Conservation (phyloP, 257 asterid species). For the Nicotiana otophora region DNA sequence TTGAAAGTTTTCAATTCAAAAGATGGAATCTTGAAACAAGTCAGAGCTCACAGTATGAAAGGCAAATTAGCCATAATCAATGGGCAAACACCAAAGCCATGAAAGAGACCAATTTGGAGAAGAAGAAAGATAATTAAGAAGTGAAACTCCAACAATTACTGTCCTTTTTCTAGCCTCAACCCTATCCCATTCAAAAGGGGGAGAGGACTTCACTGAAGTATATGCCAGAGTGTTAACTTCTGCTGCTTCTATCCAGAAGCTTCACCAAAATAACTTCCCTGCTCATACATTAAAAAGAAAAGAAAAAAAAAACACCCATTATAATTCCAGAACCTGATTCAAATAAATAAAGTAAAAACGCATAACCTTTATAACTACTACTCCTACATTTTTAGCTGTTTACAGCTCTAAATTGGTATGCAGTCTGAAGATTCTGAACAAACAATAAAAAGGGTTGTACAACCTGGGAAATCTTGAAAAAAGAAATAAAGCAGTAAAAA, state of each 20-base stretch:
- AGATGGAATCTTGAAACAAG: conserved; percentile 9
- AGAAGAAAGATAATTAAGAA: conserved; percentile 18
- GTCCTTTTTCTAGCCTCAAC: conserved; percentile 19
- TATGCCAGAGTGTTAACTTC: conserved; percentile 56
- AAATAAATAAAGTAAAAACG: neutral
- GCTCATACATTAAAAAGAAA: conserved; percentile 15
- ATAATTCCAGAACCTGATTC: conserved; percentile 10
- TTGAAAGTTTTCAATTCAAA: conserved; percentile 12
- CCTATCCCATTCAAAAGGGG: conserved; percentile 37
- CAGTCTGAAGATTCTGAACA: neutral
- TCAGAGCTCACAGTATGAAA: conserved; percentile 7
- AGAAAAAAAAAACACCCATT: conserved; percentile 7
- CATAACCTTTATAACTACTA: too few relatives aligned
- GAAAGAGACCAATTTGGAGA: conserved; percentile 33
- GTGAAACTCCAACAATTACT: conserved; percentile 22
- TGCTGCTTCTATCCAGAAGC: conserved; percentile 47
- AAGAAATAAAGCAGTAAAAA: neutral
- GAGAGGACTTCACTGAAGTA: conserved; percentile 24
- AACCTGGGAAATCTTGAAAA: neutral
- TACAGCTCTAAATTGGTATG: too few relatives aligned
- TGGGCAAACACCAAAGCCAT: conserved; percentile 48
- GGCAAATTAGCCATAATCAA: conserved; percentile 56
- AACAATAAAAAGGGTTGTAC: neutral
- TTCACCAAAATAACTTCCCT: conserved; percentile 36
- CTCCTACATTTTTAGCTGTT: neutral